phyloP scores from a whole-genome alignment of 306 rosid genomes.

The Vigna angularis region DNA sequence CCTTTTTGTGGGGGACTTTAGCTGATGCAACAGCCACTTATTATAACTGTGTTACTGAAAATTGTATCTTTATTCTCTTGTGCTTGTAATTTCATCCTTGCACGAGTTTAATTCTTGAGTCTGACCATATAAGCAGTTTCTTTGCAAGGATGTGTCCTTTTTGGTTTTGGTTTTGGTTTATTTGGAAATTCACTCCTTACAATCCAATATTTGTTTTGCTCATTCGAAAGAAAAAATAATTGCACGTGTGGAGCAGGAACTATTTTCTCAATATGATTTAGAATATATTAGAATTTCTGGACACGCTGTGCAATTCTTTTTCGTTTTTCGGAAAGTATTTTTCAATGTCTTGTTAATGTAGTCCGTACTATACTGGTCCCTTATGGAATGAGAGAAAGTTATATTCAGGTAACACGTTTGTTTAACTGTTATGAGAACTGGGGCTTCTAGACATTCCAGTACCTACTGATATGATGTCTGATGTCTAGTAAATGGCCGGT shows the following conservation, averaged over 20 bases:
- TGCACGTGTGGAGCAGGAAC: constrained; percentile 8
- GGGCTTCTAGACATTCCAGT: constrained; percentile 12
- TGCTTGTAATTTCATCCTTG: constrained; percentile 18
- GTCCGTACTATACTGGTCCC: not conserved
- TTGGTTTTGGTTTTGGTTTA: not conserved
- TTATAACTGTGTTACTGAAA: constrained; percentile 19
- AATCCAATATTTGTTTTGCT: constrained; percentile 10
- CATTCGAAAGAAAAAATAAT: not conserved
- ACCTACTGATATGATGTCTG: not conserved
- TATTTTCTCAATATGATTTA: not conserved
- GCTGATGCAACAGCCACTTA: not conserved
- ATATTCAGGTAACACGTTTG: not conserved
- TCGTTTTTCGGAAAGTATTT: not conserved
- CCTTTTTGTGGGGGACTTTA: not conserved
- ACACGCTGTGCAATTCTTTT: not conserved
- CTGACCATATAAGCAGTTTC: constrained; percentile 14
- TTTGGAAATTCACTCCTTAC: constrained; percentile 18
- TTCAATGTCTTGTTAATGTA: not conserved
- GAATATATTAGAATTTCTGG: constrained; percentile 16
- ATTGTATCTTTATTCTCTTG: constrained; percentile 13
- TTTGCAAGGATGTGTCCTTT: constrained; percentile 1
- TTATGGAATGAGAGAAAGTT: constrained; percentile 20
- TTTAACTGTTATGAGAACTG: not conserved
- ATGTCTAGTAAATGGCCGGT: constrained; percentile 10
- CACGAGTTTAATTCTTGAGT: constrained; percentile 12